phyloP scores from a whole-genome alignment of 208 protist genomes.

The Acanthamoeba rhysodes region DNA sequence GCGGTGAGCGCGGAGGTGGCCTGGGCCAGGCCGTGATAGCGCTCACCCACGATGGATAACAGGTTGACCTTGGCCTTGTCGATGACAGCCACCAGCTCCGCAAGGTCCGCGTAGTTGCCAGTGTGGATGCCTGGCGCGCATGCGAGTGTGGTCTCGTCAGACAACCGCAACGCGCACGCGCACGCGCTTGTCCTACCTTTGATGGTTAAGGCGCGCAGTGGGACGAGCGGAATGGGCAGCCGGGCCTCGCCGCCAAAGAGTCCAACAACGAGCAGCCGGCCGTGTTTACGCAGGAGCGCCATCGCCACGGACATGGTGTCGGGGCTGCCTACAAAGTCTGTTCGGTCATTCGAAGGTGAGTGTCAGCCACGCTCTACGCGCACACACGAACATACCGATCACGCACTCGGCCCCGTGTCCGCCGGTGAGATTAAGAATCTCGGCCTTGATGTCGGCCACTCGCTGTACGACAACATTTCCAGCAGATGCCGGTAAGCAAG shows the following conservation, averaged over 20 bases:
- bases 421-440: conserved; percentile 4
- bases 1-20: conserved; percentile 11
- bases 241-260: conserved; percentile 55
- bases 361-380: neutral
- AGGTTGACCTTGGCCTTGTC: conserved; percentile 34
- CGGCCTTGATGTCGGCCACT: neutral
- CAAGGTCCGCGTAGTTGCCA: conserved; percentile 30
- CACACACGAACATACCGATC: neutral
- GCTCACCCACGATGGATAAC: neutral
- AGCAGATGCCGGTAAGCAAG: neutral
- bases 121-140: conserved; percentile 8
- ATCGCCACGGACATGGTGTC: neutral
- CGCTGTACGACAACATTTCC: neutral
- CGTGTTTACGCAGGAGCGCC: conserved; percentile 35
- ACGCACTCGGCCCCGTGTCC: conserved; percentile 35
- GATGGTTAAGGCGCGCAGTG: conserved; percentile 45
- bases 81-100: conserved; percentile 27
- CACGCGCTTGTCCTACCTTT: neutral
- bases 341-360: neutral
- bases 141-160: neutral
- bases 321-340: conserved; percentile 54
- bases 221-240: conserved; percentile 40
- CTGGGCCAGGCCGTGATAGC: conserved; percentile 9
- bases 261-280: conserved; percentile 7
- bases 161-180: neutral